phyloP scores from a whole-genome alignment of 768 basidiomycete genomes.

The Leccinum disarticulatum region DNA sequence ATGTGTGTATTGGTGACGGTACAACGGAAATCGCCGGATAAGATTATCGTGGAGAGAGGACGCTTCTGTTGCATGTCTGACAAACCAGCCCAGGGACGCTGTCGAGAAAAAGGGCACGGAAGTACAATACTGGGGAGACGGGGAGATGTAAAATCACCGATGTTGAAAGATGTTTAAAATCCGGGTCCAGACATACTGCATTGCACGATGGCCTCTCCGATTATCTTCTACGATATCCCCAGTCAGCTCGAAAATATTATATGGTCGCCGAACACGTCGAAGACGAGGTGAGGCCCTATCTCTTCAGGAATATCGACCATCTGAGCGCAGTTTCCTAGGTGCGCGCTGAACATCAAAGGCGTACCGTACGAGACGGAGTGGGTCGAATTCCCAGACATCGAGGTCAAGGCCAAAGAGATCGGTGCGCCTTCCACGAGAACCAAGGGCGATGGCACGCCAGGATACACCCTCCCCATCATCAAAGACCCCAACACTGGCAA shows the following conservation, averaged over 20 bases:
- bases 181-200: not conserved
- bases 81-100: not conserved
- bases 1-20: too few relatives aligned
- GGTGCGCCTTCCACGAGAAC: constrained; percentile 34
- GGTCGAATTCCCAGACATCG: constrained; percentile 46
- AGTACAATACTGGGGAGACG: too few relatives aligned
- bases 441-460: constrained; percentile 31
- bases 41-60: not conserved
- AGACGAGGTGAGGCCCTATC: constrained; percentile 35
- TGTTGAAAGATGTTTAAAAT: too few relatives aligned
- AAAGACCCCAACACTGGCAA: constrained; percentile 37
- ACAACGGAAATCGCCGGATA: not conserved
- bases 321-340: constrained; percentile 20
- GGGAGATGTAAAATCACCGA: not conserved
- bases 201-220: constrained; percentile 27
- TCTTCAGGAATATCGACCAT: not conserved
- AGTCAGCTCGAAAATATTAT: constrained; percentile 21
- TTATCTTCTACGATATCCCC: constrained; percentile 50
- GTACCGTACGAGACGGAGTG: constrained; percentile 42
- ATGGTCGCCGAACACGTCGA: constrained; percentile 47
- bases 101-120: constrained; percentile 6
- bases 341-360: constrained; percentile 41
- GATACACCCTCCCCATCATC: constrained; percentile 44
- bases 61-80: not conserved
- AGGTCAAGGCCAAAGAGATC: constrained; percentile 31